Conservation (phyloP, 306 rosid genomes). For the Prinsepia uniflora region DNA sequence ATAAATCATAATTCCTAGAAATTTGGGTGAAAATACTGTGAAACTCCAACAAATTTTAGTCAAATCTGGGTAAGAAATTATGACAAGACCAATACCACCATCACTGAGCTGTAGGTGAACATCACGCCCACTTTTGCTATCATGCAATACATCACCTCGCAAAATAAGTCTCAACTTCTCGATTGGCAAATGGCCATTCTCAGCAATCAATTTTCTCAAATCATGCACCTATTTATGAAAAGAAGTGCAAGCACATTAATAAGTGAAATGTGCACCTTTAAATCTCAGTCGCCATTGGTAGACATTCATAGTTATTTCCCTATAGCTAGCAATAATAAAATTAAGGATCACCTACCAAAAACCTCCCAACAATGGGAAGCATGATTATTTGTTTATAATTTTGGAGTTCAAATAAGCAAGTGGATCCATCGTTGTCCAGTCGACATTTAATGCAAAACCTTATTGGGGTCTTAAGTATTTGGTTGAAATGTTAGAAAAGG, state of each 20-base stretch:
- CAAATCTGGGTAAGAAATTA: neutral
- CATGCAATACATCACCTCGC: conserved; percentile 72
- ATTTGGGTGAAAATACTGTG: no score
- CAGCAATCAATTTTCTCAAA: conserved; percentile 66
- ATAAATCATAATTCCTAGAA: neutral
- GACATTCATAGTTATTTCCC: neutral
- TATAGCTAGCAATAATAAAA: neutral
- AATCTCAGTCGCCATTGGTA: neutral
- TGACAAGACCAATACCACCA: conserved; percentile 51
- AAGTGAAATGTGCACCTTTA: conserved; percentile 6
- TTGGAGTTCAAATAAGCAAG: no score
- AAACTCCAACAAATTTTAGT: neutral
- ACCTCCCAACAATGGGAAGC: no score
- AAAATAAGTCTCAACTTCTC: conserved; percentile 72
- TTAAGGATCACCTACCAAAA: no score
- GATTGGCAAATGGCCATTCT: conserved; percentile 42
- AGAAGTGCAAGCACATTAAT: conserved; percentile 16
- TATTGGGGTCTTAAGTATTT: no score
- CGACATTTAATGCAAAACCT: no score
- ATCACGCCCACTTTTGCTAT: conserved; percentile 55
- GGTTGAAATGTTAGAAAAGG: no score
- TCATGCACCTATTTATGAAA: conserved; percentile 57
- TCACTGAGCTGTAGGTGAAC: conserved; percentile 46
- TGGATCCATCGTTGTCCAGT: no score
- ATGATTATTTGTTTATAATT: no score